Evolutionary conservation across 2,329 filamentous ascomycete species (phyloP), one percentile per base, ranked within the genome.

Genomic region (Chaetothyriales sp.): DNA sequence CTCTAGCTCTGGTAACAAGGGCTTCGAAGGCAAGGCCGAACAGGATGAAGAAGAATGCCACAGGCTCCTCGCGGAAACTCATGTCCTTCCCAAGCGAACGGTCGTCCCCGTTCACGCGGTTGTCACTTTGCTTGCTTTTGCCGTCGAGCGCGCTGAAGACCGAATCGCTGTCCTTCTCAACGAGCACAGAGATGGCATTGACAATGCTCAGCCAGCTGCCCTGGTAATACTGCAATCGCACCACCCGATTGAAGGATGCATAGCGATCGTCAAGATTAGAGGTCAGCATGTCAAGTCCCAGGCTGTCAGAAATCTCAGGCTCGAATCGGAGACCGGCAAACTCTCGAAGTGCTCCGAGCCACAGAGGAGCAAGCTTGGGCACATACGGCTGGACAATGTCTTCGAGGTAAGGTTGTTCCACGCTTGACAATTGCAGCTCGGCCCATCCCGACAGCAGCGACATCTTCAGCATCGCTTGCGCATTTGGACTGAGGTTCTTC

Each of bases 381-480:
- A 96, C 86, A 62, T 96, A 87, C 44, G 92, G 89, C 61, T 84
- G 86, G 49, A 98, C 74, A 9, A 98, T 89, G 56, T 92, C 81
- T 18, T 86, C 77, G 15, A 98, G 74, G 62, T 98, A 96, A 48
- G 80, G 81, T 60, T 96, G 90, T 63, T 96, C 90, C 3, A 80
- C 81, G 67, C 90, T 96, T 22, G 92, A 88, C 55, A 98, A 89
- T 67, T 98, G 92, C 28, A 98, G 75, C 64, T 95, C 87, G 3
- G 92, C 93, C 92, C 92, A 98, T 1, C 90, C 92, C 1, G 90
- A 92, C 66, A 95, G 94, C 1, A 98, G 84, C 0, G 92, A 84
- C 79, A 96, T 92, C 67, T 94, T 95, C 50, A 98, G 87, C 92
- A 98, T 98, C 47, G 95, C 87, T 63, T 93, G 86, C 0, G 92